Evolutionary conservation across 495 filamentous ascomycete species (phyloP), one percentile per base, ranked within the genome.

Genomic region (Xylaria grammica): DNA sequence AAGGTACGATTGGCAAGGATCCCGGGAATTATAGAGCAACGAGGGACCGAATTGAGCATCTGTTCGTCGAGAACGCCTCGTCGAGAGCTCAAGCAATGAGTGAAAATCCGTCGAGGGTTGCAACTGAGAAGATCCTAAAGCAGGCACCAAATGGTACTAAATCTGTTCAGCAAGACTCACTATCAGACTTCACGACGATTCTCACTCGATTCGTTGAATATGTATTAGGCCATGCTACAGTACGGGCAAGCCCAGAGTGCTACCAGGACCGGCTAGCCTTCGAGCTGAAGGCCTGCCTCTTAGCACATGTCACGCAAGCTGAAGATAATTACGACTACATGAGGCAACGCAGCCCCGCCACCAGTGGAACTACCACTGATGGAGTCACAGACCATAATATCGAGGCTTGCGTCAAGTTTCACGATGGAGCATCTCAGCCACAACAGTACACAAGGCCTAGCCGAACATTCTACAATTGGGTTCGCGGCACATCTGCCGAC

Each of bases 401-500:
- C 34, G 11, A 36, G 34, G 11, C 11, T 36, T 6, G 11, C 5
- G 5, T 5, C 6, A 36, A 36, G 34, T 11, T 36, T 11, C 11
- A 36, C 34, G 11, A 5, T 36, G 5, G 6, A 36, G 11, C 5
- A 36, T 36, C 5, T 6, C 5, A 36, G 34, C 34, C 6, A 36
- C 34, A 11, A 5, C 34, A n/a, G n/a, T 36, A 11, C 34, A 36
- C 5, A 5, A 36, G 34, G 11, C 34, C 34, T 6, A 11, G 34
- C 34, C 52, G 52, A 38, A 42, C 38, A 24, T 57, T 44, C 42
- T 74, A 66, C 52, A 48, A 68, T 27, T 82, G 78, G 78, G 74
- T 78, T 0, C 76, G 66, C 22, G 73, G 67, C 22, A 78, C 74
- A 2, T 72, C 68, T 0, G 73, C 77, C 10, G 65, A 77, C 44